Percentiles rank a stretch among this genome's conserved stretches.
Evolutionary conservation across 1,284 basidiomycete species (phyloP).

Genomic region (Ceratobasidium theobromae): DNA sequence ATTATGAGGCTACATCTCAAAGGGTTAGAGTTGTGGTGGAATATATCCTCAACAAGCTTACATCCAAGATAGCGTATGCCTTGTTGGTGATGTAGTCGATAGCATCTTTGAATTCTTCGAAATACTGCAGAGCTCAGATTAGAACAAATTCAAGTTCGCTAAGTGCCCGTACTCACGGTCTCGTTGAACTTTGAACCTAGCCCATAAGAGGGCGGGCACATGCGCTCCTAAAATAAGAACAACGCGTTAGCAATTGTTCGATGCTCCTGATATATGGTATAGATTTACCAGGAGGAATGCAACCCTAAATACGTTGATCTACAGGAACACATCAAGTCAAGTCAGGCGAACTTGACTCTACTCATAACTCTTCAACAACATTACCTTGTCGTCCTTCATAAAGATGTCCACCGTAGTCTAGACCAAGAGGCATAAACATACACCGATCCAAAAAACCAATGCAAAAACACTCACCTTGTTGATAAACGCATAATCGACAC

Average conservation of each 20-base stretch:
- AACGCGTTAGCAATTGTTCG: background rate
- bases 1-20: conserved; percentile 45
- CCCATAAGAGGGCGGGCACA: conserved; percentile 49
- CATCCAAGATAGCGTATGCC: conserved; percentile 49
- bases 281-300: conserved; percentile 48
- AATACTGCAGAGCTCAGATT: conserved; percentile 43
- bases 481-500: conserved; percentile 51
- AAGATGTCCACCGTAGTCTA: conserved; percentile 52
- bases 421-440: too few relatives aligned
- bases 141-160: background rate
- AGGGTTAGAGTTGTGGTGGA: background rate
- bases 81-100: conserved; percentile 50
- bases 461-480: too few relatives aligned
- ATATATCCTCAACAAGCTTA: background rate
- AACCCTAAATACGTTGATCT: conserved; percentile 52
- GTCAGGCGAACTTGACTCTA: too few relatives aligned
- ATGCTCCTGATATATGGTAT: background rate
- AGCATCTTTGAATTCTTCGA: conserved; percentile 48
- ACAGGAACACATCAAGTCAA: too few relatives aligned
- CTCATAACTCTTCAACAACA: too few relatives aligned
- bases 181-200: conserved; percentile 51
- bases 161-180: conserved; percentile 42
- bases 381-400: conserved; percentile 49
- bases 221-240: conserved; percentile 42
- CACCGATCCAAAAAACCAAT: too few relatives aligned